Evolutionary conservation across 805 yeast species (phyloP).

Genomic region (Schwanniomyces pseudopolymorphus): DNA sequence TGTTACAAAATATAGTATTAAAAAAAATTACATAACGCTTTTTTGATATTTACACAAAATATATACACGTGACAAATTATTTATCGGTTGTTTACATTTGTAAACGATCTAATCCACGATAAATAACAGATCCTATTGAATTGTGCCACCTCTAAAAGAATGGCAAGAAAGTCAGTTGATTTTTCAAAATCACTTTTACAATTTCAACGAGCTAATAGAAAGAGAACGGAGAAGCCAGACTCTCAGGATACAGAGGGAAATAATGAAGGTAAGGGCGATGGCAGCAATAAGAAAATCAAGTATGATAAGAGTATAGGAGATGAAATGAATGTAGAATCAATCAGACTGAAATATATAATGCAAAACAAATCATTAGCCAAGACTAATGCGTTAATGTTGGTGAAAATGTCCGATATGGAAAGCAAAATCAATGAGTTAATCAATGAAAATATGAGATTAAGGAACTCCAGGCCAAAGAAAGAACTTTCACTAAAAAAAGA

Average conservation of each 20-base stretch:
- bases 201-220: slow-evolving; percentile 2
- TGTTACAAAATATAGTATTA: background rate
- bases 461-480: slow-evolving; percentile 32
- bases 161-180: slow-evolving; percentile 9
- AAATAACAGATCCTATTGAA: too few relatives aligned
- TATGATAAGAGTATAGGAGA: slow-evolving; percentile 1
- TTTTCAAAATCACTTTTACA: slow-evolving; percentile 7
- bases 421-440: slow-evolving; percentile 47
- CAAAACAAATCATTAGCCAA: slow-evolving; percentile 63
- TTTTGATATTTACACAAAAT: background rate
- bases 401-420: slow-evolving; percentile 55
- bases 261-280: background rate
- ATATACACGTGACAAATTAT: slow-evolving; percentile 2
- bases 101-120: background rate
- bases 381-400: slow-evolving; percentile 52
- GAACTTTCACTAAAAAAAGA: slow-evolving; percentile 26
- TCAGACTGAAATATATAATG: slow-evolving; percentile 30
- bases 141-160: background rate
- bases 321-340: slow-evolving; percentile 14
- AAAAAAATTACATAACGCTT: background rate
- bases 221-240: background rate
- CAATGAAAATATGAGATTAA: slow-evolving; percentile 47
- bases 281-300: background rate
- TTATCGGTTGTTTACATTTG: slow-evolving; percentile 4
- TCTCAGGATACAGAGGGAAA: background rate